phyloP scores from a whole-genome alignment of 2,329 filamentous ascomycete genomes.

The Didymella glomerata region DNA sequence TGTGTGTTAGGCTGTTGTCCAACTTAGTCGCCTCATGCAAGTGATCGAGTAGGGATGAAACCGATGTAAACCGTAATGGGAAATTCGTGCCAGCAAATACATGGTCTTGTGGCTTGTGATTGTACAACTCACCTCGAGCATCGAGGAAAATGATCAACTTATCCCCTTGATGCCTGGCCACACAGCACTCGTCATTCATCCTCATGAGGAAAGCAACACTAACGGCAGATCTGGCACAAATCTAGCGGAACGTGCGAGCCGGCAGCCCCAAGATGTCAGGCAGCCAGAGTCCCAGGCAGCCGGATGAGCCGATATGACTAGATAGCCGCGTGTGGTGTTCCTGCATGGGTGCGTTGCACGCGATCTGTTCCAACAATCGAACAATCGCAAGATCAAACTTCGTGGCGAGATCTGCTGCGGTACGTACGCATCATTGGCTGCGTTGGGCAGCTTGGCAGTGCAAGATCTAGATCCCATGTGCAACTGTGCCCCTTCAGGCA shows the following conservation, averaged over 20 bases:
- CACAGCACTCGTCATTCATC: constrained; percentile 4
- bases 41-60: constrained; percentile 6
- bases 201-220: not conserved
- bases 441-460: constrained; percentile 16
- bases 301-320: constrained; percentile 10
- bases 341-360: constrained; percentile 21
- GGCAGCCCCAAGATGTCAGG: constrained; percentile 7
- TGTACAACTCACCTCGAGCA: not conserved
- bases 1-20: constrained; percentile 53
- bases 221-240: constrained; percentile 2
- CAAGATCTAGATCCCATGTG: constrained; percentile 27
- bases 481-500: constrained; percentile 25
- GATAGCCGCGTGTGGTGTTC: constrained; percentile 17
- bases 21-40: constrained; percentile 3
- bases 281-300: not conserved
- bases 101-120: not conserved
- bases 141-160: not conserved
- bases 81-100: not conserved
- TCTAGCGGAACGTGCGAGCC: constrained; percentile 3
- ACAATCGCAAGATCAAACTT: constrained; percentile 17
- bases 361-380: constrained; percentile 22
- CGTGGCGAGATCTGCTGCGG: constrained; percentile 29
- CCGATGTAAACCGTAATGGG: not conserved
- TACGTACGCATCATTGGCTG: constrained; percentile 23
- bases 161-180: constrained; percentile 1